These are phyloP conservation scores for Trypanosoma platydactyli DNA, from an alignment of 208 protist species.

Conservation along the genomic window DNA sequence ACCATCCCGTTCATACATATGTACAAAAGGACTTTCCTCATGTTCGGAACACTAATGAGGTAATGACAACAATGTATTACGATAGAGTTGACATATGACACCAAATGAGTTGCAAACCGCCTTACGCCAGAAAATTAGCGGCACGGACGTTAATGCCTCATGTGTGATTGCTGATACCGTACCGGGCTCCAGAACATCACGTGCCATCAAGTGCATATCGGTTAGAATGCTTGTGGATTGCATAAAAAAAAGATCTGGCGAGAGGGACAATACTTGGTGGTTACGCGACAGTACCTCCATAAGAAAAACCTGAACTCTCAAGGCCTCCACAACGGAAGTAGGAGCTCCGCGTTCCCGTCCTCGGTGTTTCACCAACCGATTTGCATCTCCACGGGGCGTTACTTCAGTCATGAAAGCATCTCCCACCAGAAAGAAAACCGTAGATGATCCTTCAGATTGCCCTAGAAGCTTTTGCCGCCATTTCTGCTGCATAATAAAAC, in stretches of 20 bases:
- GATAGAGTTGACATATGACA: slow-evolving; percentile 10
- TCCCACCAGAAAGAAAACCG: background rate
- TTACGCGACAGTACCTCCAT: slow-evolving; percentile 18
- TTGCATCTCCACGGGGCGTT: background rate
- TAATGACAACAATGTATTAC: background rate
- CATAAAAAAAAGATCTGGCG: slow-evolving; percentile 11
- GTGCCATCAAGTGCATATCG: slow-evolving; percentile 20
- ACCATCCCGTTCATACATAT: background rate
- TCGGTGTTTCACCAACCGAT: background rate
- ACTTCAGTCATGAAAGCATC: background rate
- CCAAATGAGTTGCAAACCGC: slow-evolving; percentile 20
- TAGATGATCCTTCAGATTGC: background rate
- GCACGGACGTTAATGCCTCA: slow-evolving; percentile 15
- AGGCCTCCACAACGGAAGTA: slow-evolving; percentile 3
- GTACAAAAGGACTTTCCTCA: no score
- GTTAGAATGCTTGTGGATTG: slow-evolving; percentile 28
- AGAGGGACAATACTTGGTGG: slow-evolving; percentile 1
- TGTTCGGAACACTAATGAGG: background rate
- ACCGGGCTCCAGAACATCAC: slow-evolving; percentile 12
- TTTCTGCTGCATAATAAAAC: background rate
- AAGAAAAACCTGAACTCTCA: slow-evolving; percentile 18
- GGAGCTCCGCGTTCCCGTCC: background rate
- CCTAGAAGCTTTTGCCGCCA: background rate
- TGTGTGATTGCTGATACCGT: background rate
- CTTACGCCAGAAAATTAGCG: slow-evolving; percentile 8